Evolutionary conservation across 2,329 filamentous ascomycete species (phyloP).

Genomic region (Cladosporium sp.): DNA sequence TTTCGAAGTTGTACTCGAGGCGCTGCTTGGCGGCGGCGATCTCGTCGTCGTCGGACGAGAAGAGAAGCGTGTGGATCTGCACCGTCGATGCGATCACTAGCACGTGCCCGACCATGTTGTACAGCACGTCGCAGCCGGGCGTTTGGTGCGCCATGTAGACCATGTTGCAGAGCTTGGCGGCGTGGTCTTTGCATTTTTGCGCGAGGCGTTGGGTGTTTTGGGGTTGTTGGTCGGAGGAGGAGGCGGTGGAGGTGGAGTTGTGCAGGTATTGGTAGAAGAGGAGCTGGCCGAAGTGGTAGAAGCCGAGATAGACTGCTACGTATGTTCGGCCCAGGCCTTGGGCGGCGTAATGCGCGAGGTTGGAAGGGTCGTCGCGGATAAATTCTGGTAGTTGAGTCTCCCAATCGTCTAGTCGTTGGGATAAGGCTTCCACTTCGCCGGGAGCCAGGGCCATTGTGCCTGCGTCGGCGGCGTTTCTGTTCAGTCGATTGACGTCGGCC

Average conservation of each 20-base stretch:
- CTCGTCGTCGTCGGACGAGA: slow-evolving; percentile 6
- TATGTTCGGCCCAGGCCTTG: slow-evolving; percentile 4
- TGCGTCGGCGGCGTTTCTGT: slow-evolving; percentile 4
- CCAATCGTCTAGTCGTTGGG: slow-evolving; percentile 7
- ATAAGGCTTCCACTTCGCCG: slow-evolving; percentile 1
- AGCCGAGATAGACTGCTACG: slow-evolving; percentile 8
- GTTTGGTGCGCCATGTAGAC: slow-evolving; percentile 9
- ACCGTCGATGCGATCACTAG: slow-evolving; percentile 12
- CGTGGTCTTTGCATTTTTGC: slow-evolving; percentile 9
- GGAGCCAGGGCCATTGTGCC: slow-evolving; percentile 1
- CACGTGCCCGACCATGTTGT: slow-evolving; percentile 12
- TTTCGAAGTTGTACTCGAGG: slow-evolving; percentile 10
- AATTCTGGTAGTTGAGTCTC: slow-evolving; percentile 2
- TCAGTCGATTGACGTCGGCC: slow-evolving; percentile 8
- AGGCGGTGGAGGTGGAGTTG: background rate
- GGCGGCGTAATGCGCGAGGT: slow-evolving; percentile 5
- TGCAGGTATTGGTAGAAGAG: slow-evolving; percentile 12
- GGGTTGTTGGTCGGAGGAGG: background rate
- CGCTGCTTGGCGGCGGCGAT: slow-evolving; percentile 4
- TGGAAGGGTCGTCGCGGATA: slow-evolving; percentile 8
- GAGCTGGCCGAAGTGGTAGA: slow-evolving; percentile 5
- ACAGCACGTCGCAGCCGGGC: slow-evolving; percentile 10
- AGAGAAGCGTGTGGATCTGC: slow-evolving; percentile 10
- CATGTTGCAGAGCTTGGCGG: slow-evolving; percentile 7
- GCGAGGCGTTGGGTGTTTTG: background rate